Conservation (phyloP, 2,329 filamentous ascomycete genomes). For the Zasmidium angulare region DNA sequence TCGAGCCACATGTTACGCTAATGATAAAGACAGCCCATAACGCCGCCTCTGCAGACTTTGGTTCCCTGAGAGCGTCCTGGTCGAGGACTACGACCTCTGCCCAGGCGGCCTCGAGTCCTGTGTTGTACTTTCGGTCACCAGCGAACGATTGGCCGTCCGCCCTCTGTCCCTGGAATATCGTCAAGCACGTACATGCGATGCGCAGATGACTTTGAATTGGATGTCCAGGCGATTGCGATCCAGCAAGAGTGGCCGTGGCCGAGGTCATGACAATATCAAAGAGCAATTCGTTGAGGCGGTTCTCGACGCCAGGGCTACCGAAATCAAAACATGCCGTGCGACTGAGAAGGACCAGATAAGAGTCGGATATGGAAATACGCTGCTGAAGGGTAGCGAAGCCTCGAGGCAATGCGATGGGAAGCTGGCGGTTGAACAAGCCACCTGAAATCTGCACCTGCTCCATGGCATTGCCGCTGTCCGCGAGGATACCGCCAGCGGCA, state of each 20-base stretch:
- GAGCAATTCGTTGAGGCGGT: constrained; percentile 31
- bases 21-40: constrained; percentile 37
- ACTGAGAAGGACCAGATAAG: constrained; percentile 30
- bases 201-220: constrained; percentile 33
- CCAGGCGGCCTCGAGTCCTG: constrained; percentile 34
- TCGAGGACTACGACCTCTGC: constrained; percentile 31
- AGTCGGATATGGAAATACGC: constrained; percentile 27
- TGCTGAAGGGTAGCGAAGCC: constrained; percentile 33
- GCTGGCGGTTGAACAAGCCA: constrained; percentile 17
- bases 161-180: constrained; percentile 34
- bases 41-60: constrained; percentile 33
- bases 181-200: constrained; percentile 34
- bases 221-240: constrained; percentile 22
- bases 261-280: constrained; percentile 32
- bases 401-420: constrained; percentile 34
- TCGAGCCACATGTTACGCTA: constrained; percentile 33
- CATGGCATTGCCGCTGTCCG: constrained; percentile 21
- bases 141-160: constrained; percentile 31
- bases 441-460: constrained; percentile 16
- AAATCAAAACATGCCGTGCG: constrained; percentile 37
- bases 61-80: constrained; percentile 28
- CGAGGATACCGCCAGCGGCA: constrained; percentile 13
- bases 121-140: constrained; percentile 28
- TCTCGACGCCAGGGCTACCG: constrained; percentile 31
- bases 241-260: constrained; percentile 17